Evolutionary conservation across 306 rosid species (phyloP).

Genomic region (Chamaecrista fasciculata): DNA sequence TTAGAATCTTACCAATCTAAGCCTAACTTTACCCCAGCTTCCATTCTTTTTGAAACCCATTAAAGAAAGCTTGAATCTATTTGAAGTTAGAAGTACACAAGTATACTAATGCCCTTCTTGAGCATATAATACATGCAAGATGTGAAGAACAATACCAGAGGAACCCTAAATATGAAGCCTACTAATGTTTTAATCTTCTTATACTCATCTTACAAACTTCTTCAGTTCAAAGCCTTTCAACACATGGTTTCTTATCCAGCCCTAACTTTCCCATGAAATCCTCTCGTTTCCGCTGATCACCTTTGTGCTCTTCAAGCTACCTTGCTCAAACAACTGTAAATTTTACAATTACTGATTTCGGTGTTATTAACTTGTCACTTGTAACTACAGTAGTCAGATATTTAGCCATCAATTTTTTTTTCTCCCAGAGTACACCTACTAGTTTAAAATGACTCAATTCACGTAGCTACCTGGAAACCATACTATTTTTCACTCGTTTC

Average conservation of each 20-base stretch:
- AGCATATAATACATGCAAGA: neutral
- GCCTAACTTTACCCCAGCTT: neutral
- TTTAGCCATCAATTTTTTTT: neutral
- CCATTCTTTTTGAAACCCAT: neutral
- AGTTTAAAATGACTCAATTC: neutral
- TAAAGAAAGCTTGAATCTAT: neutral
- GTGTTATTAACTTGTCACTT: neutral
- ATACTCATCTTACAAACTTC: neutral
- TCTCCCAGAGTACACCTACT: neutral
- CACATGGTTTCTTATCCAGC: neutral
- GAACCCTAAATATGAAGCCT: constrained; percentile 11
- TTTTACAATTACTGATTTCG: neutral
- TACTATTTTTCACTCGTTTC: neutral
- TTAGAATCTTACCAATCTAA: neutral
- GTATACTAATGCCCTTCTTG: neutral
- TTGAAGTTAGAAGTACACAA: neutral
- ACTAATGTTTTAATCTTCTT: neutral
- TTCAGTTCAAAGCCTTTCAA: neutral
- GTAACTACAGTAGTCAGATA: neutral
- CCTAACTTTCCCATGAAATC: neutral
- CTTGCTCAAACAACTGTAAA: neutral
- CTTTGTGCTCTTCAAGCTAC: neutral
- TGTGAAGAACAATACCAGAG: neutral
- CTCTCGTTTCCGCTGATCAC: neutral
- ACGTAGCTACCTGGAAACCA: neutral